Base-by-base conservation (phyloP, 2,329 filamentous ascomycete species). In the Trichoderma sp. region DNA sequence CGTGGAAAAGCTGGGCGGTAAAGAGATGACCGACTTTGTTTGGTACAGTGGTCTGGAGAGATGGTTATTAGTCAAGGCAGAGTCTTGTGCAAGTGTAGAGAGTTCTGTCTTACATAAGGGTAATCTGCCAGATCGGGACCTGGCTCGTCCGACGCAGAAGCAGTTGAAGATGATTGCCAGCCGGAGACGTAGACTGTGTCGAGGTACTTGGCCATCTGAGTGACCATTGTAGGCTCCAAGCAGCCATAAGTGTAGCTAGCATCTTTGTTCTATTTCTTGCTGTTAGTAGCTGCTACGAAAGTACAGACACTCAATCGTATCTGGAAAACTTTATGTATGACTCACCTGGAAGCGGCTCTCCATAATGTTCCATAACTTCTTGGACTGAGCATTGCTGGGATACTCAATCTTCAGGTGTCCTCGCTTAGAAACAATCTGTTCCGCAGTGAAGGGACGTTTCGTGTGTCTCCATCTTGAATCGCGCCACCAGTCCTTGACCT, bases 101-200 rank as follows among this genome's bases (percentile, higher is more conserved):
- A 16, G 57, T 40, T 5, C 21, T 37, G 24, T 81, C 89, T 82
- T 77, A 93, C 91, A 81, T 94, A 94, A 71, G 96, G 95, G 83
- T 99, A 99, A 81, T 99, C 96, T 73, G 96, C 96, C 81, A 99
- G 88, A 90, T 99, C 96, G 60, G 96, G 96, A 49, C 95, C 96
- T 31, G 96, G 96, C 84, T 99, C 96, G 76, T 99, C 94, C 7
- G 94, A 95, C 1, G 94, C 88, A 3, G 95, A 97, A 61, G 96
- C 96, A 8, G 96, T 99, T 29, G 94, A 97, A 1, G 95, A 98
- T 73, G 93, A 97, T 83, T 99, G 96, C 96, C 96, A 99, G 73
- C 96, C 96, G 67, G 96, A 98, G 72, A 99, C 96, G 81, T 99
- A 99, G 79, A 99, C 93, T 40, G 96, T 99, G 79, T 99, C 96